A percentile compares a stretch with the other conserved stretches of the same genome.
phyloP scores from a whole-genome alignment of 2,329 filamentous ascomycete genomes.

The Hypoxylon sp. region DNA sequence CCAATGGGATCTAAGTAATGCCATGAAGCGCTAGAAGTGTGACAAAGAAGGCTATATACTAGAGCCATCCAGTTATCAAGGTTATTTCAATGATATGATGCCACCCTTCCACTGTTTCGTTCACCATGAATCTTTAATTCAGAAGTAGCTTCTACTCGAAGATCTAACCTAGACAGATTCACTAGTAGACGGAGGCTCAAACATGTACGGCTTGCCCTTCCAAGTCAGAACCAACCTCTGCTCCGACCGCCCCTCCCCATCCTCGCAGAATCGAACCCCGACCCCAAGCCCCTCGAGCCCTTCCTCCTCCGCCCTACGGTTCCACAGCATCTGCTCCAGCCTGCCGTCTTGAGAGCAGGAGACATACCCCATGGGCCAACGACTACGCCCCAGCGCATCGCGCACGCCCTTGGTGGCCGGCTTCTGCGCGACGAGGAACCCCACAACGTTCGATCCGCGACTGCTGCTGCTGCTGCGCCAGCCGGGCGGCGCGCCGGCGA shows the following conservation, averaged over 20 bases:
- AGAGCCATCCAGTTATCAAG: not conserved
- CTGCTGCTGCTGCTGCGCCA: conserved; percentile 67
- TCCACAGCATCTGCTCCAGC: conserved; percentile 81
- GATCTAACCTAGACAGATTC: not conserved
- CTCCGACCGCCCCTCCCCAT: conserved; percentile 44
- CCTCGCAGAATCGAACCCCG: conserved; percentile 59
- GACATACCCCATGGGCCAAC: conserved; percentile 80
- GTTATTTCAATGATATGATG: not conserved
- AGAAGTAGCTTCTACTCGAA: not conserved
- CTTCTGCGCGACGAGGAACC: conserved; percentile 77
- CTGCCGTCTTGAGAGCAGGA: conserved; percentile 71
- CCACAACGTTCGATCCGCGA: conserved; percentile 72
- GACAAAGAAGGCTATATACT: not conserved
- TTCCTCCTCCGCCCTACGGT: conserved; percentile 71
- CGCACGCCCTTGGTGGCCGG: conserved; percentile 84
- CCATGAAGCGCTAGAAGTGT: not conserved
- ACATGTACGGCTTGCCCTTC: conserved; percentile 59
- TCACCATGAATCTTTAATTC: not conserved
- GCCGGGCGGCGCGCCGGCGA: conserved; percentile 78
- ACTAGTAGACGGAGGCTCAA: not conserved
- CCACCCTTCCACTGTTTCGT: not conserved
- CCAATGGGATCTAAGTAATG: not conserved
- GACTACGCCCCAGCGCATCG: conserved; percentile 76
- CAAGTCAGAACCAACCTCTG: conserved; percentile 66
- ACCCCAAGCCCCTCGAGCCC: conserved; percentile 74